Evolutionary conservation across 2,329 filamentous ascomycete genomes (phyloP).

Genomic region (Kalmusia sp.): DNA sequence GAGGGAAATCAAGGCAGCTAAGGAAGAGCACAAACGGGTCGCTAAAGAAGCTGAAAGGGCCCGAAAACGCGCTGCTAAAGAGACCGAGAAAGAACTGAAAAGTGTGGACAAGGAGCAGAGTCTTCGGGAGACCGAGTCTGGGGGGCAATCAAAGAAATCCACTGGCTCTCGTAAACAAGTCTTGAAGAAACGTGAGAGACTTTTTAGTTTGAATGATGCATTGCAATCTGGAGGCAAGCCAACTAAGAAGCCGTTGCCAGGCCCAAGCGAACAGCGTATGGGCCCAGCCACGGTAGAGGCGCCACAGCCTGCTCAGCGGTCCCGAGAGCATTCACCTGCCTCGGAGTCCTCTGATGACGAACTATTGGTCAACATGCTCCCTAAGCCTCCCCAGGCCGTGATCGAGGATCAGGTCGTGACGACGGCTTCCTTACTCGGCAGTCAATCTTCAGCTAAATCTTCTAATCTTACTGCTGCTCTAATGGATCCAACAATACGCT

Average conservation of each 20-base stretch:
- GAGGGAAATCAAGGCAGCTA: neutral
- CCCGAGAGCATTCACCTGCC: neutral
- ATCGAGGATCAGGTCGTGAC: too few species aligned
- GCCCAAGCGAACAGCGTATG: neutral
- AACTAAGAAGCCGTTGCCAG: neutral
- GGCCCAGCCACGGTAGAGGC: neutral
- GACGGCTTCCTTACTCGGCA: too few species aligned
- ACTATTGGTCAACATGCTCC: neutral
- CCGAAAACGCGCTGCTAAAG: too few species aligned
- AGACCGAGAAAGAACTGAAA: too few species aligned
- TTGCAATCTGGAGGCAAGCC: neutral
- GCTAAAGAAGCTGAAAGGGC: neutral
- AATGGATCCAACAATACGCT: slow-evolving; percentile 33
- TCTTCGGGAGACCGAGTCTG: too few species aligned
- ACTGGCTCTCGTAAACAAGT: neutral
- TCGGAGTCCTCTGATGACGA: neutral
- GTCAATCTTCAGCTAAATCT: neutral
- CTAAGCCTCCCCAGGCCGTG: neutral
- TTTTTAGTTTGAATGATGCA: neutral
- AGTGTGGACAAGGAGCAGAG: too few species aligned
- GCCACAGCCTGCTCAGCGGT: neutral
- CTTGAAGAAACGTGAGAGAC: neutral
- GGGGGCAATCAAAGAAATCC: neutral
- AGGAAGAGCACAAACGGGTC: neutral
- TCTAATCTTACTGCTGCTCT: slow-evolving; percentile 11